Evolutionary conservation across 2,329 filamentous ascomycete genomes (phyloP).

Genomic region (Trichoderma gracile): DNA sequence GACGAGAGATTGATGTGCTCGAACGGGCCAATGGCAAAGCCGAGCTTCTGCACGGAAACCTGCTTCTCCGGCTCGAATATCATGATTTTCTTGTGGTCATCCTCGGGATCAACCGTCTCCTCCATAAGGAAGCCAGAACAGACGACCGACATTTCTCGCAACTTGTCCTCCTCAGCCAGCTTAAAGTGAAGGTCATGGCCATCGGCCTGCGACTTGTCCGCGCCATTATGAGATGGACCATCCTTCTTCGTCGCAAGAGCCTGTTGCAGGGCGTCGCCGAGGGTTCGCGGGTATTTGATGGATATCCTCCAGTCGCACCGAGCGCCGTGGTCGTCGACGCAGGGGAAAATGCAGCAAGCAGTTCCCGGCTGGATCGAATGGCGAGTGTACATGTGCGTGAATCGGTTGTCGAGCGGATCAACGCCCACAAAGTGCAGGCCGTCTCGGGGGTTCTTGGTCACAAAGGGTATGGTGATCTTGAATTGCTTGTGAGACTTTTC

Average conservation of each 20-base stretch:
- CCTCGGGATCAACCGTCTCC: constrained; percentile 73
- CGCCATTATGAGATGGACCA: constrained; percentile 34
- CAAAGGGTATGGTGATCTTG: constrained; percentile 70
- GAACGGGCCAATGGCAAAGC: constrained; percentile 92
- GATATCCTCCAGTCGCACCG: constrained; percentile 86
- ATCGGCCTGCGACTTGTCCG: constrained; percentile 44
- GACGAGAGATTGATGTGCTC: constrained; percentile 85
- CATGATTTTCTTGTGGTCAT: constrained; percentile 82
- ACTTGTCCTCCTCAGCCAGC: constrained; percentile 75
- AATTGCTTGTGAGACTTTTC: constrained; percentile 49
- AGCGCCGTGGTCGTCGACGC: constrained; percentile 80
- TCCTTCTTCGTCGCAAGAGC: constrained; percentile 47
- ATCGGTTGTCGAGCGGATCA: constrained; percentile 74
- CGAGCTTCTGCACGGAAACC: constrained; percentile 83
- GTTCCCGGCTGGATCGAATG: constrained; percentile 77
- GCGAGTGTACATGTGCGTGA: constrained; percentile 88
- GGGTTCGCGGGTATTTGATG: constrained; percentile 79
- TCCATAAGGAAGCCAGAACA: constrained; percentile 89
- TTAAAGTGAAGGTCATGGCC: constrained; percentile 47
- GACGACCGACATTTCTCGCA: constrained; percentile 84
- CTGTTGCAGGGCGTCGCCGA: constrained; percentile 72
- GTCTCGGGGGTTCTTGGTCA: constrained; percentile 73
- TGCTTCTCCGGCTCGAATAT: constrained; percentile 76
- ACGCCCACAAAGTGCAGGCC: constrained; percentile 90
- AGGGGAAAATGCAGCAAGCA: constrained; percentile 87